phyloP scores from a whole-genome alignment of 2,329 filamentous ascomycete species.

The Neopestalotiopsis clavispora region DNA sequence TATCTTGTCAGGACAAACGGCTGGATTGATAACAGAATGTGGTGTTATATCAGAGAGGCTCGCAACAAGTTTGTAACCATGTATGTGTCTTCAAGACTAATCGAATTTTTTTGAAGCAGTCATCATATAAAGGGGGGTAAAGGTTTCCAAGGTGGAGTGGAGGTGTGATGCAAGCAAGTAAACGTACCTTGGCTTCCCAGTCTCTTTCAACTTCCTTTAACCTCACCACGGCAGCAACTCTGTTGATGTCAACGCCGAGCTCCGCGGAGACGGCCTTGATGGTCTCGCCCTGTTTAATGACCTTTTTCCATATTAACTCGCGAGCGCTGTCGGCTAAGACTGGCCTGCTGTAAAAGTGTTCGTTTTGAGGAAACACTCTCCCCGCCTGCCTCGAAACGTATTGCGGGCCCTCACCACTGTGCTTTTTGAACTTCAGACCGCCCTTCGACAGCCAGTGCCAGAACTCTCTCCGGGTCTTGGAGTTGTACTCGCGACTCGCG shows the following conservation, averaged over 20 bases:
- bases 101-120: conserved; percentile 75
- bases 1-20: conserved; percentile 22
- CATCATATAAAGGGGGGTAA: conserved; percentile 51
- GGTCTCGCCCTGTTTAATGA: conserved; percentile 68
- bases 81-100: conserved; percentile 99
- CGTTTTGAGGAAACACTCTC: conserved; percentile 71
- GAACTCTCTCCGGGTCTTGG: conserved; percentile 15
- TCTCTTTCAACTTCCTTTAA: conserved; percentile 85
- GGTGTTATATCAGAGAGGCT: conserved; percentile 68
- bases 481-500: conserved; percentile 4
- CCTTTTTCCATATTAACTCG: conserved; percentile 74
- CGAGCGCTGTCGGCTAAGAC: conserved; percentile 77
- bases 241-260: conserved; percentile 78
- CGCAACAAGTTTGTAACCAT: conserved; percentile 85
- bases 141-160: conserved; percentile 15
- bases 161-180: conserved; percentile 21
- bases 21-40: conserved; percentile 15
- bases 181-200: conserved; percentile 70
- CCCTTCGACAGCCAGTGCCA: conserved; percentile 11
- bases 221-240: conserved; percentile 84
- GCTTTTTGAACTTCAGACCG: conserved; percentile 4
- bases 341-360: conserved; percentile 69
- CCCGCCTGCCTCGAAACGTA: too few species aligned
- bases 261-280: conserved; percentile 79
- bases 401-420: neutral